Percentiles rank a stretch among this genome's conserved stretches.
Evolutionary conservation across 352 stramenopile genomes (phyloP).

Genomic region (Globisporangium canariense): DNA sequence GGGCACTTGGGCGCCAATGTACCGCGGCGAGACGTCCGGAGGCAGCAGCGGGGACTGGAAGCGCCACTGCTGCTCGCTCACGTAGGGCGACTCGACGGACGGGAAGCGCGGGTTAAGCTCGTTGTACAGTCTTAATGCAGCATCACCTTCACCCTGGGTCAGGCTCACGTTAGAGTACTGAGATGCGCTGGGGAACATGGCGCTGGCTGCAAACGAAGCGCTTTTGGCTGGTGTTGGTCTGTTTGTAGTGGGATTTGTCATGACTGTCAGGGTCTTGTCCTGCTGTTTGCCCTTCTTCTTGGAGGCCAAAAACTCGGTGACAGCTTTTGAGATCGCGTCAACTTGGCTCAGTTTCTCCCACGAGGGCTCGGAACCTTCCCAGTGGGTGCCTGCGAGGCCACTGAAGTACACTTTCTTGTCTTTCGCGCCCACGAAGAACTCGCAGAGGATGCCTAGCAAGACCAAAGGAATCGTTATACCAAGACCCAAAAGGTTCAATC

Average conservation of each 20-base stretch:
- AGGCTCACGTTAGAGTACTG: background rate
- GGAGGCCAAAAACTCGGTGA: slow-evolving; percentile 5
- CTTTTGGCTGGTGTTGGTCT: background rate
- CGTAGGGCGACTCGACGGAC: slow-evolving; percentile 43
- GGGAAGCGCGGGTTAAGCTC: slow-evolving; percentile 65
- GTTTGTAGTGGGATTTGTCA: background rate
- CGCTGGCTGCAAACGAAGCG: background rate
- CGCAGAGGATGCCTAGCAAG: slow-evolving; percentile 36
- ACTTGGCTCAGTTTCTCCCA: slow-evolving; percentile 36
- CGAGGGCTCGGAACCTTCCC: slow-evolving; percentile 30
- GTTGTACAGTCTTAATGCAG: slow-evolving; percentile 28
- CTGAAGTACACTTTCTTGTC: slow-evolving; percentile 39
- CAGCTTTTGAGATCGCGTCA: slow-evolving; percentile 31
- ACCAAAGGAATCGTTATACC: background rate
- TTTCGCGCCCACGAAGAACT: slow-evolving; percentile 49
- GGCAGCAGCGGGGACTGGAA: slow-evolving; percentile 42
- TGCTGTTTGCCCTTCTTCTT: background rate
- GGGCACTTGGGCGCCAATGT: slow-evolving; percentile 44
- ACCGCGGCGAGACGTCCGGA: slow-evolving; percentile 47
- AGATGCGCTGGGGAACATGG: background rate
- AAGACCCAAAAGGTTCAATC: background rate
- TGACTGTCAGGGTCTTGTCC: background rate
- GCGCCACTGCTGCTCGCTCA: slow-evolving; percentile 49
- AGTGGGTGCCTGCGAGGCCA: slow-evolving; percentile 44
- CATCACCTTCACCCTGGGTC: slow-evolving; percentile 1